These are phyloP conservation scores for Theileria annulata DNA, from an alignment of 169 alveolate genomes.

Conservation along the genomic window DNA sequence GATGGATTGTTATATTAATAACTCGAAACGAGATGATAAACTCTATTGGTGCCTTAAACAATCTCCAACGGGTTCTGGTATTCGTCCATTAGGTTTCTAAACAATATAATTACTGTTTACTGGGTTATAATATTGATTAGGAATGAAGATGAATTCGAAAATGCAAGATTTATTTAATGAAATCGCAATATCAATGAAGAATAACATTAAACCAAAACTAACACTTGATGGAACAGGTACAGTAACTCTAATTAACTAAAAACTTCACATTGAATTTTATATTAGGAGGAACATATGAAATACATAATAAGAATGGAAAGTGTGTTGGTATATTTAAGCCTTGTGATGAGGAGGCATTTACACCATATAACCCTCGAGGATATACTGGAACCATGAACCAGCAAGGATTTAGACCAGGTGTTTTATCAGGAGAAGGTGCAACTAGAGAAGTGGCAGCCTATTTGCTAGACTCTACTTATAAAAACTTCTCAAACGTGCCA, in stretches of 20 bases:
- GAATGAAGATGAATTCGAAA: conserved; percentile 47
- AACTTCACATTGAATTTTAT: too few species aligned
- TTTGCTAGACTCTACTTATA: conserved; percentile 86
- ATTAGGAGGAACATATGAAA: conserved; percentile 94
- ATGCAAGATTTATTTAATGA: conserved; percentile 80
- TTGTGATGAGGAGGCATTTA: conserved; percentile 97
- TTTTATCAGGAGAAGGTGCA: conserved; percentile 96
- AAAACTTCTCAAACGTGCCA: conserved; percentile 92
- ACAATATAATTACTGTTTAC: neutral
- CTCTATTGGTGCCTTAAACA: conserved; percentile 61
- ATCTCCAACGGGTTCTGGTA: conserved; percentile 47
- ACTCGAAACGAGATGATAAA: conserved; percentile 33
- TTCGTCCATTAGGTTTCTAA: conserved; percentile 21
- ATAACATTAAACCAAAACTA: conserved; percentile 93
- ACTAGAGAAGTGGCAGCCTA: conserved; percentile 99
- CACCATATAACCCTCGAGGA: conserved; percentile 98
- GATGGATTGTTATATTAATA: conserved; percentile 81
- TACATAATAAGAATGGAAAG: conserved; percentile 86
- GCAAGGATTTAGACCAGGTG: conserved; percentile 92
- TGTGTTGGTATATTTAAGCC: conserved; percentile 96
- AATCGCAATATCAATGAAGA: conserved; percentile 86
- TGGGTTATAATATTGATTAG: neutral
- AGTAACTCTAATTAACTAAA: neutral
- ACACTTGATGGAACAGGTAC: conserved; percentile 95
- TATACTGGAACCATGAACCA: conserved; percentile 92